Evolutionary conservation across 345 rosid species (phyloP), one percentile per base, ranked within the genome.

Genomic region (Dipteronia sinensis): DNA sequence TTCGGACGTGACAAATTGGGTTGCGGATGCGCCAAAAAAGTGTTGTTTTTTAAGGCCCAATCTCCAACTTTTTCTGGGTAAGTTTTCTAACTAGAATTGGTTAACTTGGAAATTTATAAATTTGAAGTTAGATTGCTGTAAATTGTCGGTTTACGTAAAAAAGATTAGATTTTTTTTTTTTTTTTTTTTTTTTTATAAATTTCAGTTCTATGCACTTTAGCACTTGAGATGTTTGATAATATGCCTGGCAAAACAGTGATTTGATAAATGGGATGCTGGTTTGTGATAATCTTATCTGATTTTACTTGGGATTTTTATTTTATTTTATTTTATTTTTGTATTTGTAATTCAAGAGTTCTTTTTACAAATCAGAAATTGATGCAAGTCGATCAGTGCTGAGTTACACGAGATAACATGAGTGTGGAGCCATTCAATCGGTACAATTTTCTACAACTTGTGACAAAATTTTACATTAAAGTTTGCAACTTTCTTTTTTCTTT

Each of bases 361-460:
- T 8, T 27, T 34, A 55, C 20, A 55, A 17, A 55, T 15, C 61
- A 55, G 61, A 55, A 55, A 55, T 20, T 22, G 64, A 59, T 6
- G 62, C 62, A 8, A 25, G 10, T 62, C 16, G 66, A 53, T 53
- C 58, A 46, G 12, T 46, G 49, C 46, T 9, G 49, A 46, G 49
- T 46, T 46, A 11, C 66, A 34, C 69, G 2, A 65, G 9, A 9
- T 10, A 67, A 12, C 19, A 82, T 86, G 87, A 85, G 88, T 73
- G 71, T 85, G 61, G 90, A 87, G 75, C 86, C 90, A 31, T 87
- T 85, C 75, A 87, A 85, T 76, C 80, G 86, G 89, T 87, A 77
- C 59, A 40, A 12, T 31, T 64, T 16, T 65, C 40, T 65, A 10
- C 16, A 8, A 4, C 27, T 59, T 2, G 27, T 17, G 58, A 53